phyloP scores from a whole-genome alignment of 768 basidiomycete genomes.

The Paxillus rubicundulus region DNA sequence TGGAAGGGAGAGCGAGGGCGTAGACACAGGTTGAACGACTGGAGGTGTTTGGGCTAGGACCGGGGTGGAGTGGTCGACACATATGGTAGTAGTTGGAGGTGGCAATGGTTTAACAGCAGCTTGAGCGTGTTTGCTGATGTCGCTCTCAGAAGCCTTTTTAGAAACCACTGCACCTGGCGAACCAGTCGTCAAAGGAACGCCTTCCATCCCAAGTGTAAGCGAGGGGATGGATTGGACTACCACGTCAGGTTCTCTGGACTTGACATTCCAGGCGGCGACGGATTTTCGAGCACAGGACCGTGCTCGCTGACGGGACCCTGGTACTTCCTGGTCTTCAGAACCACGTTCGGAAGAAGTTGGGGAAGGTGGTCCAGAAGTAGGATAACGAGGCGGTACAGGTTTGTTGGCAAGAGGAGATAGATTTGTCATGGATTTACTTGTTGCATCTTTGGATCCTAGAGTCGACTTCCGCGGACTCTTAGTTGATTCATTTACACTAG shows the following conservation, averaged over 20 bases:
- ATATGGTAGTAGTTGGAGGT: slow-evolving; percentile 4
- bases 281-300: slow-evolving; percentile 26
- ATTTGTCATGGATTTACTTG: slow-evolving; percentile 38
- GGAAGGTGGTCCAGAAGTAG: slow-evolving; percentile 43
- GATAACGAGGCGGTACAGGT: slow-evolving; percentile 61
- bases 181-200: neutral
- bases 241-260: slow-evolving; percentile 10
- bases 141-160: slow-evolving; percentile 6
- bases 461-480: slow-evolving; percentile 35
- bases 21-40: neutral
- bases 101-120: slow-evolving; percentile 1
- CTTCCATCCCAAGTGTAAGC: slow-evolving; percentile 8
- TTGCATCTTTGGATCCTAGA: slow-evolving; percentile 16
- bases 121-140: slow-evolving; percentile 4
- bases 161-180: slow-evolving; percentile 4
- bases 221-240: slow-evolving; percentile 4
- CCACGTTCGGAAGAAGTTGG: slow-evolving; percentile 38
- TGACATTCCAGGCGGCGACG: slow-evolving; percentile 17
- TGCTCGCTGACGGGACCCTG: slow-evolving; percentile 24
- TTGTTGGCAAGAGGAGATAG: slow-evolving; percentile 53
- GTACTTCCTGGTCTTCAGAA: slow-evolving; percentile 16
- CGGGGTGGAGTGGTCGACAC: neutral
- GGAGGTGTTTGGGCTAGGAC: neutral
- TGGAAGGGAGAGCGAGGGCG: slow-evolving; percentile 5
- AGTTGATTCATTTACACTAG: slow-evolving; percentile 26